Conservation (phyloP, 2,329 filamentous ascomycete genomes). For the Stemphylium vesicarium region DNA sequence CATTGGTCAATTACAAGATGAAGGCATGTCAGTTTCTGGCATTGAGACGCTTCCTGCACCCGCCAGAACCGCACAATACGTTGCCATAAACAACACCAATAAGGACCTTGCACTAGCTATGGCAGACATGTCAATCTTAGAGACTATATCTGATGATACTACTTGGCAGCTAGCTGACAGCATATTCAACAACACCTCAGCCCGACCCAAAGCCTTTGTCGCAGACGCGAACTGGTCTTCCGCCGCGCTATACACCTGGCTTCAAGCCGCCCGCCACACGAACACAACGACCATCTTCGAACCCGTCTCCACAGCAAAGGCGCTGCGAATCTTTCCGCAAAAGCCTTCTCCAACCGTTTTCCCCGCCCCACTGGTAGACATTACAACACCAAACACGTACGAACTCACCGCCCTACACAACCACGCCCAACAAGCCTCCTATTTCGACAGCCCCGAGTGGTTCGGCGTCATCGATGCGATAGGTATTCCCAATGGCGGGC, state of each 20-base stretch:
- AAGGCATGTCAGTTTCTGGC: conserved; percentile 68
- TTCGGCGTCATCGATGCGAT: conserved; percentile 81
- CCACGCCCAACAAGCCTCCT: conserved; percentile 68
- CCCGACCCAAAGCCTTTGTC: conserved; percentile 74
- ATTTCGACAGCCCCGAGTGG: conserved; percentile 76
- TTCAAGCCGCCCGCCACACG: conserved; percentile 62
- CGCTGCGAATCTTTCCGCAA: conserved; percentile 69
- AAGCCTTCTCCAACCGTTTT: conserved; percentile 67
- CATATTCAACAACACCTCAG: conserved; percentile 16
- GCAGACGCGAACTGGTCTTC: conserved; percentile 87
- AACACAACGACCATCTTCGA: conserved; percentile 72
- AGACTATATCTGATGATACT: conserved; percentile 47
- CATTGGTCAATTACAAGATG: conserved; percentile 67
- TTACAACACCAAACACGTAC: conserved; percentile 81
- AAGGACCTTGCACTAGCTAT: conserved; percentile 90
- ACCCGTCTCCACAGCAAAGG: conserved; percentile 85
- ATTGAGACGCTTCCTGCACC: conserved; percentile 58
- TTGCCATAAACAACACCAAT: conserved; percentile 82
- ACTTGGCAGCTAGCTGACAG: conserved; percentile 23
- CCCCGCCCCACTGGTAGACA: conserved; percentile 69
- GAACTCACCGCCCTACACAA: conserved; percentile 82
- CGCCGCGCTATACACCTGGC: conserved; percentile 69
- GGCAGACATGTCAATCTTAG: conserved; percentile 91
- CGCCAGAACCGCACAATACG: conserved; percentile 83
- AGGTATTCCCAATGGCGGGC: conserved; percentile 71